These are phyloP conservation scores for Rhytidiadelphus loreus DNA, from an alignment of 225 moss, liverwort and hornwort genomes.

Conservation along the genomic window DNA sequence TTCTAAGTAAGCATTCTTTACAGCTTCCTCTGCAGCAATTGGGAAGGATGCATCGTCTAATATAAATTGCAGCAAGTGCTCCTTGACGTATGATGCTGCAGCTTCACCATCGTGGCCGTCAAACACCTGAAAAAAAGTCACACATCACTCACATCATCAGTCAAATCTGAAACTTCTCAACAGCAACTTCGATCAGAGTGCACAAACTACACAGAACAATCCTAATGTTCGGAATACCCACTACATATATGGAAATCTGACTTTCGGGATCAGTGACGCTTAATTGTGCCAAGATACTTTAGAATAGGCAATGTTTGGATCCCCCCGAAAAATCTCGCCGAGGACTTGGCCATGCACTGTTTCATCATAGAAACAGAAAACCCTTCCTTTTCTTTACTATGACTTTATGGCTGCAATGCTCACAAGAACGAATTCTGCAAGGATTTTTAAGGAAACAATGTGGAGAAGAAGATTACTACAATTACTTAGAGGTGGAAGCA, in stretches of 20 bases:
- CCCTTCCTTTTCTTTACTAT: not conserved
- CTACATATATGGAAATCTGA: not conserved
- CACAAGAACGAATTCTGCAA: not conserved
- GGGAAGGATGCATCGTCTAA: constrained; percentile 66
- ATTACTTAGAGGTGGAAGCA: not conserved
- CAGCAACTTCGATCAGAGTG: not conserved
- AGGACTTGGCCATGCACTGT: not conserved
- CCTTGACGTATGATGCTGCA: constrained; percentile 69
- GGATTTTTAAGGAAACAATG: no score
- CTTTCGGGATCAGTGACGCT: not conserved
- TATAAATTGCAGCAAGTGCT: constrained; percentile 61
- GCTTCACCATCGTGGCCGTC: constrained; percentile 88
- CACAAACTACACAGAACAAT: not conserved
- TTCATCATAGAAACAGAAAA: not conserved
- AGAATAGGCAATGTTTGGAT: not conserved
- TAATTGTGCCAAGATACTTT: not conserved
- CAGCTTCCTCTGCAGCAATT: constrained; percentile 46
- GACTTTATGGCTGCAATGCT: not conserved
- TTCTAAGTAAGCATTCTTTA: constrained; percentile 72
- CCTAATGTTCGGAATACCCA: not conserved
- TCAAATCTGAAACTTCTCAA: not conserved
- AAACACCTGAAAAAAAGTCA: constrained; percentile 56
- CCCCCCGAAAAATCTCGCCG: not conserved
- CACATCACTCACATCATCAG: not conserved
- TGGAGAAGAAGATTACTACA: not conserved